These are phyloP conservation scores for Colletotrichum simmondsii DNA, from an alignment of 2,329 filamentous ascomycete genomes.

Conservation along the genomic window DNA sequence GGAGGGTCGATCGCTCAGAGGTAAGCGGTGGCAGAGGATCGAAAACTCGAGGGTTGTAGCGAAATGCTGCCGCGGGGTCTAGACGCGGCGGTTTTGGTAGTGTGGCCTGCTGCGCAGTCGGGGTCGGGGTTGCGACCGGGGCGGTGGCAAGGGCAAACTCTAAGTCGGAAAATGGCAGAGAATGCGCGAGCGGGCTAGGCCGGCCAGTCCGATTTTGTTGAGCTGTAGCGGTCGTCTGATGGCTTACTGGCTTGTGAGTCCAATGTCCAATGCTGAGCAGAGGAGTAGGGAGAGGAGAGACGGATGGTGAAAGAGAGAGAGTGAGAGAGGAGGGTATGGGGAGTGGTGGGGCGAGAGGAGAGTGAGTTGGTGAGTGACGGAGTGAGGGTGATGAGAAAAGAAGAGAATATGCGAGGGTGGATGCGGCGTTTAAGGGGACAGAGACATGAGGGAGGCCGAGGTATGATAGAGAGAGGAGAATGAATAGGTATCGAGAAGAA, in stretches of 20 bases:
- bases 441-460: neutral
- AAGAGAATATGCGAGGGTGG: neutral
- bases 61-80: constrained; percentile 26
- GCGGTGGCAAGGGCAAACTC: constrained; percentile 34
- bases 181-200: constrained; percentile 25
- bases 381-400: neutral
- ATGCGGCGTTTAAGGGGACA: neutral
- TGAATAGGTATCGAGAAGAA: neutral
- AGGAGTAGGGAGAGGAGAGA: neutral
- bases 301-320: neutral
- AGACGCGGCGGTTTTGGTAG: constrained; percentile 27
- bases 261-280: neutral
- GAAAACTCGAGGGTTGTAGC: constrained; percentile 19
- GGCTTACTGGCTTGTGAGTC: neutral
- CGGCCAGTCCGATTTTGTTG: constrained; percentile 30
- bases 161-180: constrained; percentile 25
- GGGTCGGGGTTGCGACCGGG: constrained; percentile 31
- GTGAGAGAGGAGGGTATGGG: neutral
- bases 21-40: constrained; percentile 19
- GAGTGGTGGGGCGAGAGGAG: neutral
- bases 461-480: neutral
- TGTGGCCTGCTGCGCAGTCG: constrained; percentile 25
- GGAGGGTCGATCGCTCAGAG: constrained; percentile 20
- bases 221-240: neutral
- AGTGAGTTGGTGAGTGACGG: neutral